These are phyloP conservation scores for Ormosia semicastrata DNA, from an alignment of 306 rosid species.

Conservation along the genomic window DNA sequence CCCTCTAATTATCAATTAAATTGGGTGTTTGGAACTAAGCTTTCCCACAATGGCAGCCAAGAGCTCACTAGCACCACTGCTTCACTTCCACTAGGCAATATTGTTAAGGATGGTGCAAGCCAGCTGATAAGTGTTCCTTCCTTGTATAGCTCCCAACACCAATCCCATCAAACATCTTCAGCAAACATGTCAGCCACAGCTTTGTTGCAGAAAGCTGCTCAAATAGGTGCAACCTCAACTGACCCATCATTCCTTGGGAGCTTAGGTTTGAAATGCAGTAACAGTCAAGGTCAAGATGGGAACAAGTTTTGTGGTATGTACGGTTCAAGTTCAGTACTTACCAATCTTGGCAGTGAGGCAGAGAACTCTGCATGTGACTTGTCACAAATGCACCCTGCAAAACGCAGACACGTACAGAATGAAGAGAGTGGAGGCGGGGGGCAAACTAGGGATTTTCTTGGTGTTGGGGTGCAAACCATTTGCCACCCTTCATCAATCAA, in stretches of 20 bases:
- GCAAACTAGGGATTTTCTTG: slow-evolving; percentile 86
- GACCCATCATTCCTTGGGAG: slow-evolving; percentile 62
- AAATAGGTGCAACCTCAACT: slow-evolving; percentile 66
- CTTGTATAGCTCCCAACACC: slow-evolving; percentile 60
- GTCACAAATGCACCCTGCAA: slow-evolving; percentile 54
- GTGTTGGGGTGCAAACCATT: slow-evolving; percentile 75
- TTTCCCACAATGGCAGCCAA: slow-evolving; percentile 32
- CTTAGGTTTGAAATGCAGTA: slow-evolving; percentile 54
- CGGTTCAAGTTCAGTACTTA: slow-evolving; percentile 40
- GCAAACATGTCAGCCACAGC: slow-evolving; percentile 93
- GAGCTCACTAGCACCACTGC: slow-evolving; percentile 36
- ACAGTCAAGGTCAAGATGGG: slow-evolving; percentile 44
- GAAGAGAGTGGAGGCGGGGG: slow-evolving; percentile 52
- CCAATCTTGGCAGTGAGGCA: slow-evolving; percentile 33
- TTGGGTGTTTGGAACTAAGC: slow-evolving; percentile 67
- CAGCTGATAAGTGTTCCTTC: slow-evolving; percentile 59
- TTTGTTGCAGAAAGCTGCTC: slow-evolving; percentile 81
- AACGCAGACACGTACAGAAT: slow-evolving; percentile 55
- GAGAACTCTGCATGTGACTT: slow-evolving; percentile 47
- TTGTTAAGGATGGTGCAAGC: slow-evolving; percentile 26
- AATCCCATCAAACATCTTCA: slow-evolving; percentile 36
- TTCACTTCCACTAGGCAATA: slow-evolving; percentile 39
- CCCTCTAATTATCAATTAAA: slow-evolving; percentile 47
- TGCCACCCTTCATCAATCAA: slow-evolving; percentile 72
- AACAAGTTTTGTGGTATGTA: slow-evolving; percentile 46